Evolutionary conservation across 768 basidiomycete genomes (phyloP).

Genomic region (Serendipita sp.): DNA sequence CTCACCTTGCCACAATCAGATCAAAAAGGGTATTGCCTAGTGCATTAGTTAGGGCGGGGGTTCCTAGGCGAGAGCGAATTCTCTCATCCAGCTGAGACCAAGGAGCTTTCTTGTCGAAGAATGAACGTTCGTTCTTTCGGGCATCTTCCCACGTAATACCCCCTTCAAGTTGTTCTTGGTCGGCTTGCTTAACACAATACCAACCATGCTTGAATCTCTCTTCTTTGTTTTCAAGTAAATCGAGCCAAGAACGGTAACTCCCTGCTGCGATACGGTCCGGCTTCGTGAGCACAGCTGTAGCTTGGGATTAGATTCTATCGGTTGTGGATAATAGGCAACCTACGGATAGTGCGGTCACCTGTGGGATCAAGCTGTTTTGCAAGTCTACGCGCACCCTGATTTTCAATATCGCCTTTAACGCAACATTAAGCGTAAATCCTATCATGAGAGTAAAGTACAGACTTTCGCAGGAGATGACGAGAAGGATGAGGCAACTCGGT

Average conservation of each 20-base stretch:
- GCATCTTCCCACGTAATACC: slow-evolving; percentile 47
- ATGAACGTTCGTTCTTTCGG: slow-evolving; percentile 36
- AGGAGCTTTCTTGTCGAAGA: slow-evolving; percentile 24
- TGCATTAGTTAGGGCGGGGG: slow-evolving; percentile 27
- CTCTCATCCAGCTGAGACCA: slow-evolving; percentile 7
- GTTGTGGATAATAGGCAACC: slow-evolving; percentile 10
- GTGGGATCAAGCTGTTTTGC: slow-evolving; percentile 42
- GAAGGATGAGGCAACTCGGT: slow-evolving; percentile 43
- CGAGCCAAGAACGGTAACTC: slow-evolving; percentile 40
- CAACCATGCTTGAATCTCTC: slow-evolving; percentile 33
- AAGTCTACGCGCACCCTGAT: slow-evolving; percentile 55
- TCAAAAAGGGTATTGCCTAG: slow-evolving; percentile 46
- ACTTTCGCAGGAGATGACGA: slow-evolving; percentile 53
- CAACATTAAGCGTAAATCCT: background rate
- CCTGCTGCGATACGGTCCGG: slow-evolving; percentile 47
- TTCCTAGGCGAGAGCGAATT: background rate
- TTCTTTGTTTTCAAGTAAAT: slow-evolving; percentile 6
- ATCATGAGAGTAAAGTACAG: slow-evolving; percentile 10
- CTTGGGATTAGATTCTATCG: background rate
- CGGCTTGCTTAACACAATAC: slow-evolving; percentile 42
- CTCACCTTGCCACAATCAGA: slow-evolving; percentile 24
- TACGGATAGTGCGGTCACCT: slow-evolving; percentile 56
- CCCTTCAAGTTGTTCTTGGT: slow-evolving; percentile 30
- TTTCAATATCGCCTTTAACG: slow-evolving; percentile 55
- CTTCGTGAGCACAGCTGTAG: slow-evolving; percentile 56